Base-by-base conservation (phyloP, 2,329 filamentous ascomycete genomes). In the Ophiosphaerella narmari region DNA sequence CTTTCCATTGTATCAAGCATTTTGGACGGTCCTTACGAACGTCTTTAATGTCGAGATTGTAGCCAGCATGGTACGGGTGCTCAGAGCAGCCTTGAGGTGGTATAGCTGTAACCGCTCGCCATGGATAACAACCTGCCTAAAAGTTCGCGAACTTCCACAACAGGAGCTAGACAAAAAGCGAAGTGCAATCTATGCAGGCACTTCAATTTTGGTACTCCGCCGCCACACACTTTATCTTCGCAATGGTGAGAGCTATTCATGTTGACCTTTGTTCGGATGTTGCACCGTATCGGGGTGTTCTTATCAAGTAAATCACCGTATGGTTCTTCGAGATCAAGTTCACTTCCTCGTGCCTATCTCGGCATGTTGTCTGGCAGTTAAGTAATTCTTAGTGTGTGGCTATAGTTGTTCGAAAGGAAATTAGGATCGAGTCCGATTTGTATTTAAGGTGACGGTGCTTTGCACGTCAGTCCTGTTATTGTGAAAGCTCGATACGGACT, bases 211-310 rank as follows among this genome's bases (percentile, higher is more conserved):
- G 46, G 45, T 13, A 29, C 24, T n/a, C 36, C 37, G n/a, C 34
- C 42, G 26, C 49, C 32, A 18, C 39, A 38, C 16, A 46, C 44
- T 13, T 41, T 39, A 21, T 52, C 49, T 18, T 46, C 37, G 39
- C 54, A 54, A 33, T 57, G 54, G 31, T 54, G 50, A 13, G 40
- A n/a, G 12, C 43, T 41, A 31, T 34, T 29, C 43, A 50, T 50
- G n/a, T 21, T 26, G 23, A 29, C 31, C 11, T 45, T 40, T 5
- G 48, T 46, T 16, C 48, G 36, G n/a, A 50, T 46, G 32, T 50
- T 50, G 29, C 43, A 33, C 31, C 29, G 32, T 33, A 42, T 40
- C 1, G 36, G 23, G n/a, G 42, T 7, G 32, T 34, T 32, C 24
- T 33, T 38, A n/a, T 50, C 38, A 16, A 46, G 26, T 9, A 46